Evolutionary conservation across 257 asterid species (phyloP).

Genomic region (Paraleonurus japonicus): DNA sequence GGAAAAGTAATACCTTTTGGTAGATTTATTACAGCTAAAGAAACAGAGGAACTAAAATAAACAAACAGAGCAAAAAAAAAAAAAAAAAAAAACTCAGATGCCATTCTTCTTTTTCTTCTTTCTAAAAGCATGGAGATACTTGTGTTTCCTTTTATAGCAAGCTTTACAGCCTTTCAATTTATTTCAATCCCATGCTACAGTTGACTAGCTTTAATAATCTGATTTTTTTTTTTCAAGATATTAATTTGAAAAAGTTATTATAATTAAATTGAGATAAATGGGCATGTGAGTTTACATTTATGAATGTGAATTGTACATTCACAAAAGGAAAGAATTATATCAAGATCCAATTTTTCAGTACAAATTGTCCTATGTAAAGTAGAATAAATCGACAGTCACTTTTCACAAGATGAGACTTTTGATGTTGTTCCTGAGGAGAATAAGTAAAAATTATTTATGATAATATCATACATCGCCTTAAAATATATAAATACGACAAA

Average conservation of each 20-base stretch:
- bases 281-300: not conserved
- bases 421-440: conserved; percentile 35
- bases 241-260: too few relatives aligned
- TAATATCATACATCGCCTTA: too few relatives aligned
- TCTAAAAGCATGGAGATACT: not conserved
- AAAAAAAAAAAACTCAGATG: too few relatives aligned
- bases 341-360: not conserved
- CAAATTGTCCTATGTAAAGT: too few relatives aligned
- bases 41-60: not conserved
- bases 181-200: not conserved
- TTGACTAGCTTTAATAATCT: too few relatives aligned
- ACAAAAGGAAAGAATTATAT: not conserved
- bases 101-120: not conserved
- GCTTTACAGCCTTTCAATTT: not conserved
- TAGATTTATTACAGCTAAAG: conserved; percentile 7
- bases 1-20: conserved; percentile 35
- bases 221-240: too few relatives aligned
- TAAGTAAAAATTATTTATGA: too few relatives aligned
- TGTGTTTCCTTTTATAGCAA: not conserved
- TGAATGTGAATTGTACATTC: not conserved
- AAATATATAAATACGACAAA: too few relatives aligned
- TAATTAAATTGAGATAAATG: not conserved
- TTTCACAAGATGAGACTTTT: not conserved
- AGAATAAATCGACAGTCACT: not conserved
- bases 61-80: not conserved